Evolutionary conservation across 108 stramenopile genomes (phyloP), one percentile per base, ranked within the genome.

Genomic region (Fistulifera solaris): DNA sequence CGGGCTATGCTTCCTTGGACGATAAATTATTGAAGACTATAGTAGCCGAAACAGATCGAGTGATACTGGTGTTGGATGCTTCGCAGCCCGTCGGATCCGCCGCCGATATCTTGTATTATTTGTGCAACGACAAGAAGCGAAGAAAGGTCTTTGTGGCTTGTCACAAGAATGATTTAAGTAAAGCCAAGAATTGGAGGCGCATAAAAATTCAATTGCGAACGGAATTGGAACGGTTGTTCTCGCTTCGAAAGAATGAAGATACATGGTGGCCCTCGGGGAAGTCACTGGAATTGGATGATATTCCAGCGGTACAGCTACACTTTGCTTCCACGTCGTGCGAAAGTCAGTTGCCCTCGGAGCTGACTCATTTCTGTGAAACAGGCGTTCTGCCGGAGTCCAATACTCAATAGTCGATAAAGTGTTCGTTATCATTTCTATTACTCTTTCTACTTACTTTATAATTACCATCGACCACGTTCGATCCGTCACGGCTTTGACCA

Each of bases 151-250:
- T 86, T 51, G 67, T 86, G 16, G 76, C 70, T 31, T 81, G 82
- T 44, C 78, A 83, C 58, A 84, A 86, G 51, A 45, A 50, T 21
- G 77, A 85, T 51, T 31, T 40, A 3, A 47, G 65, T 35, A 77
- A 76, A 52, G 71, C 80, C 31, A 86, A 86, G 57, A 90, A 90
- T 73, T 56, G 61, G 43, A 70, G 71, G 54, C 68, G 89, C 22
- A 74, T 90, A 46, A 81, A 78, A 53, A 65, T 86, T 38, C 80
- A 82, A 56, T 38, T 90, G 13, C 72, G 85, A 28, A 90, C 67
- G 42, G 89, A 90, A 62, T 61, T 90, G 66, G 82, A 86, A 42
- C 66, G 68, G 40, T 54, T 86, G 57, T 50, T 71, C 25, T 65
- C 71, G 54, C 62, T 75, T 11, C 68, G 71, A 38, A 22, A 28